phyloP scores from a whole-genome alignment of 345 rosid genomes.

The Aquilaria yunnanensis region DNA sequence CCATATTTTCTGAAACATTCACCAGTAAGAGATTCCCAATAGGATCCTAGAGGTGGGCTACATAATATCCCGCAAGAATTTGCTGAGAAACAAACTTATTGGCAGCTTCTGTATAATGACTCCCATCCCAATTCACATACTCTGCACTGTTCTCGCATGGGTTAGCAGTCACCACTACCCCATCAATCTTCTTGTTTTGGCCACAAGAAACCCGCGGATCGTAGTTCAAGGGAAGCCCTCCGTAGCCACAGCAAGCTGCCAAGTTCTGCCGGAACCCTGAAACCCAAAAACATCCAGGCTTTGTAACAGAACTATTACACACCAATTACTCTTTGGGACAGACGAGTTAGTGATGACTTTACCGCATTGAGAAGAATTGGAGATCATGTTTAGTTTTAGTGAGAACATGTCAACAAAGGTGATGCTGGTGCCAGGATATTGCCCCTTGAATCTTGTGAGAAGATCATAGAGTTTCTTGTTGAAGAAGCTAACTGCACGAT shows the following conservation, averaged over 20 bases:
- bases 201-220: conserved; percentile 36
- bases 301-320: neutral
- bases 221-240: conserved; percentile 39
- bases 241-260: conserved; percentile 45
- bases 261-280: conserved; percentile 31
- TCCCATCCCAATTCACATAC: conserved; percentile 45
- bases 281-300: neutral
- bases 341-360: neutral
- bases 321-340: neutral
- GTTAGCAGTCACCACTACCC: conserved; percentile 25
- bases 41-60: neutral
- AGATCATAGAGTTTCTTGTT: conserved; percentile 30
- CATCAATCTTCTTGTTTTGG: conserved; percentile 26
- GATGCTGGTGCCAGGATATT: conserved; percentile 28
- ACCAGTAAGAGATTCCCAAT: too few relatives aligned
- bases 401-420: conserved; percentile 41
- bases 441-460: conserved; percentile 17
- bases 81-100: conserved; percentile 20
- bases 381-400: conserved; percentile 34
- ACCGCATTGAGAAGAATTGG: conserved; percentile 33
- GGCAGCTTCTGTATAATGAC: conserved; percentile 41
- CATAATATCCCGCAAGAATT: conserved; percentile 24
- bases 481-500: conserved; percentile 29
- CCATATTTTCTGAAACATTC: too few relatives aligned
- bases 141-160: conserved; percentile 28